Conservation (phyloP, 768 basidiomycete genomes). For the Mycena vulgaris region DNA sequence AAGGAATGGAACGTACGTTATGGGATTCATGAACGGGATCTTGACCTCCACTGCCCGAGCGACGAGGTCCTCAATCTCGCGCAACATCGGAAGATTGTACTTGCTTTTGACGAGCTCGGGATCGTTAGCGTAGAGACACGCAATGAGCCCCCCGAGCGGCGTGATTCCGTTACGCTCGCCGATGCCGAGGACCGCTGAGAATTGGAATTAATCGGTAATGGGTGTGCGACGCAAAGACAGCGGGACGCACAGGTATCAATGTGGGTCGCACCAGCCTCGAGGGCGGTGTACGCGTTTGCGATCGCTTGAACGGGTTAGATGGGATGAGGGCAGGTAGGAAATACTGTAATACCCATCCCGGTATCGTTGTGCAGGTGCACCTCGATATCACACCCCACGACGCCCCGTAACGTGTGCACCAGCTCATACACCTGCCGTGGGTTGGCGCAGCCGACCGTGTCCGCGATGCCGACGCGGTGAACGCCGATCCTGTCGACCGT, state of each 20-base stretch:
- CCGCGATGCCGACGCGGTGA: slow-evolving; percentile 98
- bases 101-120: slow-evolving; percentile 99
- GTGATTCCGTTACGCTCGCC: slow-evolving; percentile 99
- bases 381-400: slow-evolving; percentile 98
- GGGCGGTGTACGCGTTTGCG: slow-evolving; percentile 97
- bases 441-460: slow-evolving; percentile 99
- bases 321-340: slow-evolving; percentile 11
- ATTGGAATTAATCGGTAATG: no score
- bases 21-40: slow-evolving; percentile 97
- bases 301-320: slow-evolving; percentile 78
- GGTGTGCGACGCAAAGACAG: no score
- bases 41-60: slow-evolving; percentile 99
- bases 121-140: slow-evolving; percentile 96
- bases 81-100: slow-evolving; percentile 97
- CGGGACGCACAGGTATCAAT: slow-evolving; percentile 90
- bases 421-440: slow-evolving; percentile 99
- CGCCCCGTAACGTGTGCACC: slow-evolving; percentile 94
- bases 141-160: slow-evolving; percentile 95
- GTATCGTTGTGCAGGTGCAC: slow-evolving; percentile 99
- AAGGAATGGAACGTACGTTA: slow-evolving; percentile 69
- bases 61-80: slow-evolving; percentile 98
- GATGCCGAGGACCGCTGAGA: slow-evolving; percentile 91
- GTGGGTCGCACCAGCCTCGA: slow-evolving; percentile 99
- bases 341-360: slow-evolving; percentile 79
- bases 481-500: slow-evolving; percentile 99